Base-by-base conservation (phyloP, 495 filamentous ascomycete species). In the Xeromyces bisporus region DNA sequence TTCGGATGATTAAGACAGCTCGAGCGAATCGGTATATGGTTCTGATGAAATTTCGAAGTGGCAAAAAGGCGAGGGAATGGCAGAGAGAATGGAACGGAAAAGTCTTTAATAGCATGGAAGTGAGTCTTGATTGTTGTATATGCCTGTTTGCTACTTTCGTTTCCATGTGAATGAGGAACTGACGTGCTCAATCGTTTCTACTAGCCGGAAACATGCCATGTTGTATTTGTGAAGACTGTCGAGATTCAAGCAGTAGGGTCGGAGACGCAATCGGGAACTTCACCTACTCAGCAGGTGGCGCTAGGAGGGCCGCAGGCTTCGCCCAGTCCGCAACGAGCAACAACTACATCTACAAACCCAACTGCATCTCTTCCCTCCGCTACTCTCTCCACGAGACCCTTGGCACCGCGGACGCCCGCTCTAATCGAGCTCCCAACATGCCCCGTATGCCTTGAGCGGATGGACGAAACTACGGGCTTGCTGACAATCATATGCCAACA, bases 401-500 rank as follows among this genome's bases (percentile, higher is more conserved):
- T 87, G 11, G 83, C 89, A 1, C 89, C 89, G 13, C 91, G 87
- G 7, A 94, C 89, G 2, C 84, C 86, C 1, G 71, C 80, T 11
- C 65, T 96, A 7, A 62, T 93, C 35, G 89, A 97, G 54, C 64
- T 97, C 1, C 89, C 89, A 3, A 97, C 91, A 2, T 97, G 89
- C 39, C 83, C 91, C 1, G 91, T 97, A 9, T 97, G 89, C 41
- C 67, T 97, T 8, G 89, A 97, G 55, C 77, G 89, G 20, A 97
- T 97, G 89, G 89, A 97, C 41, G 86, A 97, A 43, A 93, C 86
- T 4, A 85, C 83, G 0, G 89, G 89, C 3, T 60, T 97, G 2
- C 69, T 96, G 41, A 97, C 89, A 1, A 96, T 96, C 21, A 74
- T 87, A 38, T 97, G 89, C 51, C 91, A 96, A 44, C 89, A 97